phyloP scores from a whole-genome alignment of 129 eudicot species.

The Saussurea involucrata region DNA sequence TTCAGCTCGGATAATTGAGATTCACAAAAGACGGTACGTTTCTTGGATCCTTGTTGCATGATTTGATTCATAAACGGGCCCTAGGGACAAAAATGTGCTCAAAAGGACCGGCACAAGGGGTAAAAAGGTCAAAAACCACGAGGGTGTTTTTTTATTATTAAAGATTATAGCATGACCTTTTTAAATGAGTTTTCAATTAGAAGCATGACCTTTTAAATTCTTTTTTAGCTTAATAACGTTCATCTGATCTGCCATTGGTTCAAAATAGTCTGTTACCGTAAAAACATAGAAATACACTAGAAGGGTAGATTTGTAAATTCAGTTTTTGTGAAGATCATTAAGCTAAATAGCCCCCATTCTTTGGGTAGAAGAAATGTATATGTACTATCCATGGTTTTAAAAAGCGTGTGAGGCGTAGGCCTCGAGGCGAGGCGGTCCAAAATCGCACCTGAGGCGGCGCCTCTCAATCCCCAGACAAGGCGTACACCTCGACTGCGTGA shows the following conservation, averaged over 20 bases:
- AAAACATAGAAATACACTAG: background rate
- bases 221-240: no score
- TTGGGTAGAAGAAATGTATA: no score
- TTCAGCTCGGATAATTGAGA: constrained; percentile 59
- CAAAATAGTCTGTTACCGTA: background rate
- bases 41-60: background rate
- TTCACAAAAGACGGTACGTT: constrained; percentile 73
- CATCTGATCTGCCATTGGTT: background rate
- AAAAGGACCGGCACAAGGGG: background rate
- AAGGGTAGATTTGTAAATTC: background rate
- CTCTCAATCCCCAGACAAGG: no score
- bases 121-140: background rate
- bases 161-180: background rate
- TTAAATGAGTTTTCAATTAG: no score
- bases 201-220: no score
- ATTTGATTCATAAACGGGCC: constrained; percentile 5
- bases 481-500: no score
- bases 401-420: no score
- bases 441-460: no score
- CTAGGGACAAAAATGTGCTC: background rate
- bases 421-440: no score
- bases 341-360: background rate
- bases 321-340: background rate
- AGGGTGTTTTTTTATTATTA: background rate
- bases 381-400: no score